Evolutionary conservation across 345 rosid species (phyloP).

Genomic region (Atalantia buxifolia): DNA sequence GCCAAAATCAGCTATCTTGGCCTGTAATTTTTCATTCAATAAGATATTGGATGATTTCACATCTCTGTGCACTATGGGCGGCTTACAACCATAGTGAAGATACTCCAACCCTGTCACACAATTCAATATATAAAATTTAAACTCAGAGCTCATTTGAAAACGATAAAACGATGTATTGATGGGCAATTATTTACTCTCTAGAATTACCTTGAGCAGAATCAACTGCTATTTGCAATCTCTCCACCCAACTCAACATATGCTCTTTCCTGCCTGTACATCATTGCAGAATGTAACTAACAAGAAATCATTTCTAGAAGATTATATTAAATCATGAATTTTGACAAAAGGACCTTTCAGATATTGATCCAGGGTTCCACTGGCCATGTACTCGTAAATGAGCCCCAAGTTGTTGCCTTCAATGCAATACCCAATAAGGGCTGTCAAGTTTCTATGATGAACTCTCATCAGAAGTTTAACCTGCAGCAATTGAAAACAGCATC

Average conservation of each 20-base stretch:
- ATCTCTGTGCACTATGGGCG: constrained; percentile 51
- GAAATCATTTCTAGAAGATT: not conserved
- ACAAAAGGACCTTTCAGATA: constrained; percentile 1
- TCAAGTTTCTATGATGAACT: constrained; percentile 8
- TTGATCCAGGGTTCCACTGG: constrained; percentile 13
- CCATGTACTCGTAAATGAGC: constrained; percentile 30
- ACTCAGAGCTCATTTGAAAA: too few species aligned
- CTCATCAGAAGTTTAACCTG: constrained; percentile 26
- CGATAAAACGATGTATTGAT: too few species aligned
- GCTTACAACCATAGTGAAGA: constrained; percentile 3
- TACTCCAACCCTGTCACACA: constrained; percentile 32
- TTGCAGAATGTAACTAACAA: not conserved
- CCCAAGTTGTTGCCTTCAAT: constrained; percentile 17
- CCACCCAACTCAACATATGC: constrained; percentile 16
- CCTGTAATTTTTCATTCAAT: constrained; percentile 22
- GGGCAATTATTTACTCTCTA: not conserved
- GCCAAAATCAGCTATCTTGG: constrained; percentile 42
- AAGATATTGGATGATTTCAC: constrained; percentile 40
- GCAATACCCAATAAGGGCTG: not conserved
- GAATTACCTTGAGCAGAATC: constrained; percentile 35
- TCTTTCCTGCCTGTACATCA: not conserved
- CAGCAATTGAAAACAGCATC: too few species aligned
- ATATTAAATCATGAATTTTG: not conserved
- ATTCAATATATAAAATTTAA: too few species aligned
- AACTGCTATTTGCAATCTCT: constrained; percentile 32